A percentile compares a stretch with the other conserved stretches of the same genome.
Conservation (phyloP, 2,329 filamentous ascomycete genomes). For the Xylariaceae sp. region DNA sequence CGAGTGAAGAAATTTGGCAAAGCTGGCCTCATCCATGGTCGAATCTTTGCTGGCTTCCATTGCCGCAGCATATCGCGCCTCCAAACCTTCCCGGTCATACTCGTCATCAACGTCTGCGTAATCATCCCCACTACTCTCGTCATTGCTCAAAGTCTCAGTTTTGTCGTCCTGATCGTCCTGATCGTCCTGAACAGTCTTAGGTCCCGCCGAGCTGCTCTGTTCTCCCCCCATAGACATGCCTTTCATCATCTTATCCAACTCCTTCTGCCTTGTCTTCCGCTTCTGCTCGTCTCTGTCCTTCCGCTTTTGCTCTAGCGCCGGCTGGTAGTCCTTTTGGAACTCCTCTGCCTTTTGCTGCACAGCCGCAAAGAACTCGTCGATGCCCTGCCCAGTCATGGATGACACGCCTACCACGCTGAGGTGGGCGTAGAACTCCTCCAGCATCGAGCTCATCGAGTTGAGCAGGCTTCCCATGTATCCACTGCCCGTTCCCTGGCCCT, state of each 20-base stretch:
- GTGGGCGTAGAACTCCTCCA: slow-evolving; percentile 96
- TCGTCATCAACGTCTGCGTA: slow-evolving; percentile 58
- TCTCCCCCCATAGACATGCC: slow-evolving; percentile 63
- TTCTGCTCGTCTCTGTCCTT: slow-evolving; percentile 73
- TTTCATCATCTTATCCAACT: slow-evolving; percentile 90
- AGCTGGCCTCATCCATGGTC: slow-evolving; percentile 53
- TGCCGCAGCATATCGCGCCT: slow-evolving; percentile 72
- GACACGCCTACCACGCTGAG: slow-evolving; percentile 90
- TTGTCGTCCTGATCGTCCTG: too few relatives aligned
- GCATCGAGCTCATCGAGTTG: slow-evolving; percentile 95
- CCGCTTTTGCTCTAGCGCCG: slow-evolving; percentile 77
- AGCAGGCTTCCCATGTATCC: slow-evolving; percentile 95
- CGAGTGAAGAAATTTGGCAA: slow-evolving; percentile 55
- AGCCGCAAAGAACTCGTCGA: slow-evolving; percentile 90
- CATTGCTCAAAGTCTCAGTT: slow-evolving; percentile 42
- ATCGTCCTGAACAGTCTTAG: slow-evolving; percentile 31
- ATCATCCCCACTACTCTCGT: slow-evolving; percentile 56
- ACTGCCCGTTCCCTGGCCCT: slow-evolving; percentile 67
- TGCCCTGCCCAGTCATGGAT: slow-evolving; percentile 83
- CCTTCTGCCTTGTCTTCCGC: slow-evolving; percentile 66
- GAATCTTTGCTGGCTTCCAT: slow-evolving; percentile 56
- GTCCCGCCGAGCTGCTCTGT: slow-evolving; percentile 21
- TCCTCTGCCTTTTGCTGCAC: slow-evolving; percentile 83
- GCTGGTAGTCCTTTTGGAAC: slow-evolving; percentile 85
- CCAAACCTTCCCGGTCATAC: slow-evolving; percentile 60